Percentiles rank a stretch among this genome's conserved stretches.
These are phyloP conservation scores for Diaporthe sp. DNA, from an alignment of 2,329 filamentous ascomycete genomes.

Conservation along the genomic window DNA sequence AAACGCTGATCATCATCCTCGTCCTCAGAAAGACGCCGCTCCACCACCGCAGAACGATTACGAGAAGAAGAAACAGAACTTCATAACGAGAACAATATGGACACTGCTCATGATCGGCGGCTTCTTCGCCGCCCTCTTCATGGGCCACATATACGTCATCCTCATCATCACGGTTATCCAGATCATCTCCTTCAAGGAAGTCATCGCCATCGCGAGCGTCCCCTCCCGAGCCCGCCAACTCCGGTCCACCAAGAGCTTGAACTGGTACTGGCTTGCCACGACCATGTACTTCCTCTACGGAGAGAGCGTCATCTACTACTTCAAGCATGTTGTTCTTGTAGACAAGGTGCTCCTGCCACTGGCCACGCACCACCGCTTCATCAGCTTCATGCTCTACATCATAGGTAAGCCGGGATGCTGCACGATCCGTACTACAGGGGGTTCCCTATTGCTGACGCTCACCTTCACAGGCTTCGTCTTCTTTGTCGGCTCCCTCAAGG, in stretches of 20 bases:
- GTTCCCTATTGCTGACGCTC: constrained; percentile 41
- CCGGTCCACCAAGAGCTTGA: constrained; percentile 94
- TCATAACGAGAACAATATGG: constrained; percentile 97
- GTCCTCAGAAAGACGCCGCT: constrained; percentile 57
- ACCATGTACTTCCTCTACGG: constrained; percentile 99
- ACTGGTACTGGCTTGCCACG: constrained; percentile 99
- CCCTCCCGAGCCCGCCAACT: constrained; percentile 92
- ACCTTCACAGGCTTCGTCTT: constrained; percentile 86
- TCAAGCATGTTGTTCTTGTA: constrained; percentile 97
- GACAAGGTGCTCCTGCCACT: constrained; percentile 93
- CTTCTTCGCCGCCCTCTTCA: constrained; percentile 94
- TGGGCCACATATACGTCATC: constrained; percentile 98
- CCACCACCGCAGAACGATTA: constrained; percentile 75
- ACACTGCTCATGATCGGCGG: constrained; percentile 95
- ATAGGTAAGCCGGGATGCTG: constrained; percentile 76
- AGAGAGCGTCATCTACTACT: constrained; percentile 99
- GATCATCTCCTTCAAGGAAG: constrained; percentile 98
- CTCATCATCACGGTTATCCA: constrained; percentile 92
- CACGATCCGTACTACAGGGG: not conserved
- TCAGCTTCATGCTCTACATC: constrained; percentile 98
- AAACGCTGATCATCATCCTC: constrained; percentile 43
- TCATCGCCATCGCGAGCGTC: constrained; percentile 97
- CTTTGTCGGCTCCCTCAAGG: constrained; percentile 94
- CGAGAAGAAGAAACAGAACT: constrained; percentile 99
- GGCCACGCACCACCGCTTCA: constrained; percentile 97